Evolutionary conservation across 2,329 filamentous ascomycete species (phyloP).

Genomic region (Pestalotiopsis sp.): DNA sequence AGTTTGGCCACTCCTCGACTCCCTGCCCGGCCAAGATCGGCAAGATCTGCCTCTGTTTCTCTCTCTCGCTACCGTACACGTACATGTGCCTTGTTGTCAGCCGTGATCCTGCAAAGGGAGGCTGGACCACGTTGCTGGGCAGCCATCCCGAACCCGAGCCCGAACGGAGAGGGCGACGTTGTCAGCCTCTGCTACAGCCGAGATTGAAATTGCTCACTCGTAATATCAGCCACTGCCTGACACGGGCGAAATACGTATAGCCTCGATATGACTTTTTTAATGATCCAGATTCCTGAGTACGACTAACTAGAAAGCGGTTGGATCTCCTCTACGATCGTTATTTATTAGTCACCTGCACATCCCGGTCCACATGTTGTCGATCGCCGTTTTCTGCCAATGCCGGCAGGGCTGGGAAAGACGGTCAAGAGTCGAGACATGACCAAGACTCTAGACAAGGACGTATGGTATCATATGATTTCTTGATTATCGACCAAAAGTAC

Average conservation of each 20-base stretch:
- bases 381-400: not conserved
- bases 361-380: not conserved
- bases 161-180: not conserved
- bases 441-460: not conserved
- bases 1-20: not conserved
- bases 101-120: not conserved
- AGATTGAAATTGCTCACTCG: not conserved
- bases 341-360: not conserved
- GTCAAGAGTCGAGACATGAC: not conserved
- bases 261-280: not conserved
- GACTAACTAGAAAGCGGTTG: not conserved
- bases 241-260: not conserved
- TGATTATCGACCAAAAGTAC: not conserved
- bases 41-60: not conserved
- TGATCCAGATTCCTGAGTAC: not conserved
- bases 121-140: not conserved
- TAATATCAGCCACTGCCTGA: not conserved
- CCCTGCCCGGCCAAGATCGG: not conserved
- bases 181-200: not conserved
- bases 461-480: too few species aligned
- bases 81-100: slow-evolving; percentile 8
- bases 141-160: not conserved
- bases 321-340: not conserved
- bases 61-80: not conserved
- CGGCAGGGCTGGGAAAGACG: not conserved